A percentile compares a stretch with the other conserved stretches of the same genome.
These are phyloP conservation scores for Blastocrithidia nonstop DNA, from an alignment of 208 protist genomes.

Conservation along the genomic window DNA sequence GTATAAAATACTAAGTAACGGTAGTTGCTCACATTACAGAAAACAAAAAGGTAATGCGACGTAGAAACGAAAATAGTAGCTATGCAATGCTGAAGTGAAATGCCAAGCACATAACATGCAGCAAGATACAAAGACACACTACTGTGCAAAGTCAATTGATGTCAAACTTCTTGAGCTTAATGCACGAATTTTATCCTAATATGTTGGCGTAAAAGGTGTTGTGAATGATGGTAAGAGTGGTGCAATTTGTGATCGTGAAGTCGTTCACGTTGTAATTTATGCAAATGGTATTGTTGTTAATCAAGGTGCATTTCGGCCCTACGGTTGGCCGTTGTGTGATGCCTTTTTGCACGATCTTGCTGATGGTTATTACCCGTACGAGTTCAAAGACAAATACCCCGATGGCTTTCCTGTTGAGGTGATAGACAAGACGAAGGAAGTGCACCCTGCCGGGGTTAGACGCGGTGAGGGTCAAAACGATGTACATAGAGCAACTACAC, in stretches of 20 bases:
- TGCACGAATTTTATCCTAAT: slow-evolving; percentile 70
- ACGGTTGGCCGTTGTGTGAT: slow-evolving; percentile 73
- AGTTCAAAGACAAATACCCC: slow-evolving; percentile 87
- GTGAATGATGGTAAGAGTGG: slow-evolving; percentile 35
- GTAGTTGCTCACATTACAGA: too few relatives aligned
- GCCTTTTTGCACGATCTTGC: slow-evolving; percentile 77
- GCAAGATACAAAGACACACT: too few relatives aligned
- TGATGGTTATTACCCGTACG: slow-evolving; percentile 90
- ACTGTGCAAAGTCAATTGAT: slow-evolving; percentile 11
- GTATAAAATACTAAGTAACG: too few relatives aligned
- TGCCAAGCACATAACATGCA: too few relatives aligned
- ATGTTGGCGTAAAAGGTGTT: slow-evolving; percentile 63
- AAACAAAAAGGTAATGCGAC: too few relatives aligned
- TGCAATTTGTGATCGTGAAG: slow-evolving; percentile 52
- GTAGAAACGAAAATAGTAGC: too few relatives aligned
- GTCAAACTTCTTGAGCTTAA: slow-evolving; percentile 48
- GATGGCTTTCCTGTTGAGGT: slow-evolving; percentile 83
- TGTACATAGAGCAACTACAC: not conserved
- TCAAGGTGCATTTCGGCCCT: slow-evolving; percentile 71
- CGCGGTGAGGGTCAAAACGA: not conserved
- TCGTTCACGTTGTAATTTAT: slow-evolving; percentile 74
- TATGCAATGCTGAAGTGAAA: too few relatives aligned
- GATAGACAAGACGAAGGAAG: slow-evolving; percentile 36
- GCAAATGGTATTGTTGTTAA: slow-evolving; percentile 85
- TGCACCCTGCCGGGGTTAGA: not conserved